Conservation (phyloP, 2,329 filamentous ascomycete species). For the Shiraia bambusicola region DNA sequence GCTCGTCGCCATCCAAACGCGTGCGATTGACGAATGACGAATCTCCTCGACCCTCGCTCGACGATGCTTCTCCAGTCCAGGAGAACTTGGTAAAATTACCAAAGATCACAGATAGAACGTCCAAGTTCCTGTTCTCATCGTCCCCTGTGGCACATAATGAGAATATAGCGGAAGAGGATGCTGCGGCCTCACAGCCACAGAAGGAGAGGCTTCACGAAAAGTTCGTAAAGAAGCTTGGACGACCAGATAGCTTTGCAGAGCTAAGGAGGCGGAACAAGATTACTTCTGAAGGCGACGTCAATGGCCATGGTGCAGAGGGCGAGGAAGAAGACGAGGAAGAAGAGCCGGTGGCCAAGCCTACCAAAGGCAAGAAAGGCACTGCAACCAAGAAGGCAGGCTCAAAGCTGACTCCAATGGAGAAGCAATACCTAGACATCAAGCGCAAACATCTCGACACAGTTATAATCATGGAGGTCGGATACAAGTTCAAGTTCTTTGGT, state of each 20-base stretch:
- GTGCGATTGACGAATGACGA: conserved; percentile 27
- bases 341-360: conserved; percentile 54
- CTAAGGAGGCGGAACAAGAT: conserved; percentile 62
- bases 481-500: conserved; percentile 97
- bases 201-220: conserved; percentile 75
- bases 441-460: conserved; percentile 85
- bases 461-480: conserved; percentile 91
- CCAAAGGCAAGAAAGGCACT: conserved; percentile 53
- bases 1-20: conserved; percentile 43
- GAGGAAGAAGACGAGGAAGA: conserved; percentile 58
- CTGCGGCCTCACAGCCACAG: conserved; percentile 56
- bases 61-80: conserved; percentile 21
- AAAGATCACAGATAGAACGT: conserved; percentile 53
- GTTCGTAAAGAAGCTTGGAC: conserved; percentile 88
- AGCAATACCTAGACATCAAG: conserved; percentile 93
- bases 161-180: conserved; percentile 48
- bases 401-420: conserved; percentile 92
- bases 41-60: conserved; percentile 23
- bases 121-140: conserved; percentile 61
- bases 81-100: conserved; percentile 34
- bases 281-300: conserved; percentile 56
- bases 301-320: conserved; percentile 54
- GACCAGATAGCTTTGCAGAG: conserved; percentile 75
- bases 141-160: conserved; percentile 44
- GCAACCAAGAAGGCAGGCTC: conserved; percentile 69